Evolutionary conservation across 768 basidiomycete species (phyloP).

Genomic region (Kwoniella dejecticola): DNA sequence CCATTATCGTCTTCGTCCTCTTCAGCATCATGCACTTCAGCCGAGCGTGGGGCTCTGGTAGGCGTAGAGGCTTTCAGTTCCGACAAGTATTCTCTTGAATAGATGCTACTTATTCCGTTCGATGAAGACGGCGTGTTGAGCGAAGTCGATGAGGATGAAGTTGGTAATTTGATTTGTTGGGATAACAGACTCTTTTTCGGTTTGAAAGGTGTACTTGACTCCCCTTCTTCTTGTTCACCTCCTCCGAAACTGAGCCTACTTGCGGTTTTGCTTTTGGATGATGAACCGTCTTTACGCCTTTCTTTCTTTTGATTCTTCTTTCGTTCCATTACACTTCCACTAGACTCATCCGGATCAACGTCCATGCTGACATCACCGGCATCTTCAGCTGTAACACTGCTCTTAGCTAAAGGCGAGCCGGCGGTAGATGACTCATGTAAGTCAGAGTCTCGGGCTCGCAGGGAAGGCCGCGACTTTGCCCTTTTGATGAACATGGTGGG

Average conservation of each 20-base stretch:
- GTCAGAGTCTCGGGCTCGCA: conserved; percentile 42
- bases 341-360: conserved; percentile 29
- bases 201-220: conserved; percentile 38
- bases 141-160: conserved; percentile 8
- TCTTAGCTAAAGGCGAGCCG: conserved; percentile 35
- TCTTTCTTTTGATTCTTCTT: conserved; percentile 49
- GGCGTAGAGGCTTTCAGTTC: conserved; percentile 56
- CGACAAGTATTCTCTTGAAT: conserved; percentile 56
- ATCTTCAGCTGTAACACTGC: conserved; percentile 26
- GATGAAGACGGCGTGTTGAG: background rate
- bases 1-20: conserved; percentile 32
- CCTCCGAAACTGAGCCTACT: conserved; percentile 51
- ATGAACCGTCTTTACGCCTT: conserved; percentile 27
- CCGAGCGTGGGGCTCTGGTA: conserved; percentile 33
- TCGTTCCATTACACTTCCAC: conserved; percentile 44
- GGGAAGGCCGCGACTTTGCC: conserved; percentile 44
- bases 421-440: conserved; percentile 20
- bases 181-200: conserved; percentile 49
- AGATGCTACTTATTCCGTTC: conserved; percentile 26
- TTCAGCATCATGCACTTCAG: conserved; percentile 23
- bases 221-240: conserved; percentile 32
- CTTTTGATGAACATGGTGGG: conserved; percentile 50
- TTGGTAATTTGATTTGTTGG: conserved; percentile 44
- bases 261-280: conserved; percentile 13
- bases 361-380: conserved; percentile 26